Percentiles rank a stretch among this genome's conserved stretches.
phyloP scores from a whole-genome alignment of 2,329 filamentous ascomycete genomes.

The Thielaviopsis musarum region DNA sequence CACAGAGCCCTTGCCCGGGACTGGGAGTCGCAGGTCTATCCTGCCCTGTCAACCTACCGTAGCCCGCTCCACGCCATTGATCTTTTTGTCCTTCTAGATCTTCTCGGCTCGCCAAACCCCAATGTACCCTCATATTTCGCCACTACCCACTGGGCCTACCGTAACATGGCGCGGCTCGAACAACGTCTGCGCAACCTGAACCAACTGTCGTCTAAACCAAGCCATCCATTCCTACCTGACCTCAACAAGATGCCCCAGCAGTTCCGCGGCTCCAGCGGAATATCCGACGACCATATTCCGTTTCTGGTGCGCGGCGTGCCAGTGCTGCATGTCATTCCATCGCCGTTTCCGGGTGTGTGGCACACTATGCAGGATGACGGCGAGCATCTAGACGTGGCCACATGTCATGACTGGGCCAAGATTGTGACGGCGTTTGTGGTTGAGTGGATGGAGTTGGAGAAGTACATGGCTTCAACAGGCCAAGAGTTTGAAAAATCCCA shows the following conservation, averaged over 20 bases:
- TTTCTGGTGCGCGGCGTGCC: slow-evolving; percentile 79
- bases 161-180: slow-evolving; percentile 58
- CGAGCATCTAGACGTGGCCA: slow-evolving; percentile 63
- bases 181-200: slow-evolving; percentile 50
- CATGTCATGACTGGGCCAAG: slow-evolving; percentile 73
- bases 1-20: slow-evolving; percentile 52
- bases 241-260: slow-evolving; percentile 31
- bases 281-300: slow-evolving; percentile 81
- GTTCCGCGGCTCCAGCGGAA: slow-evolving; percentile 31
- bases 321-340: slow-evolving; percentile 75
- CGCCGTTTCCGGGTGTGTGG: slow-evolving; percentile 71
- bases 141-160: slow-evolving; percentile 87
- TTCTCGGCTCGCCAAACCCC: slow-evolving; percentile 57
- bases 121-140: slow-evolving; percentile 71
- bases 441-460: slow-evolving; percentile 74
- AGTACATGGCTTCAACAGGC: slow-evolving; percentile 25
- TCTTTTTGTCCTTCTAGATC: slow-evolving; percentile 80
- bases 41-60: slow-evolving; percentile 55
- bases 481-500: slow-evolving; percentile 36
- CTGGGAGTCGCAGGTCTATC: slow-evolving; percentile 59
- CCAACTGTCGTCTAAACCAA: slow-evolving; percentile 43
- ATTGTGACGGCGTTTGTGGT: slow-evolving; percentile 71
- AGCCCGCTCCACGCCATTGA: slow-evolving; percentile 64
- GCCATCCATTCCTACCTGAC: slow-evolving; percentile 46
- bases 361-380: slow-evolving; percentile 73